A percentile compares a stretch with the other conserved stretches of the same genome.
These are phyloP conservation scores for Lunularia cruciata DNA, from an alignment of 225 moss, liverwort and hornwort species.

Conservation along the genomic window DNA sequence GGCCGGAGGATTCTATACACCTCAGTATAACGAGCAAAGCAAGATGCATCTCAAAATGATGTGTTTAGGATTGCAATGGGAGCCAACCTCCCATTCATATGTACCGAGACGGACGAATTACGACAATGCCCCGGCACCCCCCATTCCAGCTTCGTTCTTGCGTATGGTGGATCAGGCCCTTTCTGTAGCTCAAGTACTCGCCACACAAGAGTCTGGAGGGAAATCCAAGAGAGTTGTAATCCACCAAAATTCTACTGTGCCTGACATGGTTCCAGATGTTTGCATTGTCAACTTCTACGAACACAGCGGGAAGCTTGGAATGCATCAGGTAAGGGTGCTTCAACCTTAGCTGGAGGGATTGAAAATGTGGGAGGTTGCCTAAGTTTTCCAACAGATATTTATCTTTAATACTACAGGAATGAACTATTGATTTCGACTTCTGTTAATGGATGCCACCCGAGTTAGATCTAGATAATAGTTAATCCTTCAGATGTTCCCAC, in stretches of 20 bases:
- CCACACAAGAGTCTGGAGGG: slow-evolving; percentile 55
- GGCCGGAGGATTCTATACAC: slow-evolving; percentile 83
- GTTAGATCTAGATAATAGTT: no score
- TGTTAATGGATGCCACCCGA: no score
- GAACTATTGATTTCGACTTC: no score
- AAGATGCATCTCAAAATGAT: slow-evolving; percentile 95
- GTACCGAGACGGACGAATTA: slow-evolving; percentile 49
- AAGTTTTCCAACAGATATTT: no score
- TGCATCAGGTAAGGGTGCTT: slow-evolving; percentile 96
- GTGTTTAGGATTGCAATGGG: slow-evolving; percentile 96
- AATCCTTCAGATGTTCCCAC: no score
- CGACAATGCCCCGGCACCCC: slow-evolving; percentile 74
- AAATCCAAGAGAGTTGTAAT: slow-evolving; percentile 42
- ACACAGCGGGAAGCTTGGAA: slow-evolving; percentile 71
- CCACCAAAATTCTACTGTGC: slow-evolving; percentile 37
- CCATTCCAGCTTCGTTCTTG: slow-evolving; percentile 57
- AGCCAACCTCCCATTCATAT: slow-evolving; percentile 60
- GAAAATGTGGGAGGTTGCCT: no score
- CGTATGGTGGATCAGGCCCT: slow-evolving; percentile 68
- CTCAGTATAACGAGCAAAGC: slow-evolving; percentile 55
- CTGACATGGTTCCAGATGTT: slow-evolving; percentile 60
- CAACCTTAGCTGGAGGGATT: no score
- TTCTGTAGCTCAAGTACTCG: slow-evolving; percentile 51
- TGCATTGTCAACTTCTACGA: slow-evolving; percentile 95
- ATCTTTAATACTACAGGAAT: no score